These are phyloP conservation scores for Friedmanniomyces simplex DNA, from an alignment of 495 filamentous ascomycete genomes.

Conservation along the genomic window DNA sequence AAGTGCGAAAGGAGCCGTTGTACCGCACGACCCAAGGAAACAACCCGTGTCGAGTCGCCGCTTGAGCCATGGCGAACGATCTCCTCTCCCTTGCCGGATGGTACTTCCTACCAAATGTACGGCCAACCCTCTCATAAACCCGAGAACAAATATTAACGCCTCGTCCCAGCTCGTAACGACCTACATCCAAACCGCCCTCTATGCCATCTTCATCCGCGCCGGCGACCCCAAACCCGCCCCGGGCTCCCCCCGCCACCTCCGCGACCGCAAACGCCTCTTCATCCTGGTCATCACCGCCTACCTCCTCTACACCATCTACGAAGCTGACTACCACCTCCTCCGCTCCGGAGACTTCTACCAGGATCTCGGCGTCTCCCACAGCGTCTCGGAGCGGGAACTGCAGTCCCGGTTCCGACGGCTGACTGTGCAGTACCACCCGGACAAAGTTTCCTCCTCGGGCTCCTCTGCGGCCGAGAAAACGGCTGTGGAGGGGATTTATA, in stretches of 20 bases:
- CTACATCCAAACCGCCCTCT: conserved; percentile 72
- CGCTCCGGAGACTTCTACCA: conserved; percentile 65
- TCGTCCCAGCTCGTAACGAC: conserved; percentile 34
- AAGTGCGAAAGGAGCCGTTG: too few relatives aligned
- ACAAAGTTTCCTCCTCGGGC: conserved; percentile 50
- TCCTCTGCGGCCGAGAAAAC: conserved; percentile 30
- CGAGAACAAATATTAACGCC: neutral
- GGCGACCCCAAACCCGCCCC: conserved; percentile 73
- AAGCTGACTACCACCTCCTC: conserved; percentile 72
- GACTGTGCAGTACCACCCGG: conserved; percentile 77
- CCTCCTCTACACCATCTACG: conserved; percentile 87
- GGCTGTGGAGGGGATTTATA: conserved; percentile 53
- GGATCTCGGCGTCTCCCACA: conserved; percentile 54
- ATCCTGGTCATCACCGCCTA: conserved; percentile 71
- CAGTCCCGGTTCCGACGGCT: conserved; percentile 80
- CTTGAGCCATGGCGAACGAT: conserved; percentile 9
- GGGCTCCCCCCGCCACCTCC: conserved; percentile 53
- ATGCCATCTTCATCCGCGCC: conserved; percentile 80
- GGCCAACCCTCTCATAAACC: too few relatives aligned
- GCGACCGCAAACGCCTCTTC: conserved; percentile 71
- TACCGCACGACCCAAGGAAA: too few relatives aligned
- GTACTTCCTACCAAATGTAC: conserved; percentile 22
- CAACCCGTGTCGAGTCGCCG: too few relatives aligned
- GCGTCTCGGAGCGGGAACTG: conserved; percentile 62
- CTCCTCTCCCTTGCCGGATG: conserved; percentile 21